A percentile compares a stretch with the other conserved stretches of the same genome.
Conservation (phyloP, 108 stramenopile species). For the Aureococcus anophagefferens region DNA sequence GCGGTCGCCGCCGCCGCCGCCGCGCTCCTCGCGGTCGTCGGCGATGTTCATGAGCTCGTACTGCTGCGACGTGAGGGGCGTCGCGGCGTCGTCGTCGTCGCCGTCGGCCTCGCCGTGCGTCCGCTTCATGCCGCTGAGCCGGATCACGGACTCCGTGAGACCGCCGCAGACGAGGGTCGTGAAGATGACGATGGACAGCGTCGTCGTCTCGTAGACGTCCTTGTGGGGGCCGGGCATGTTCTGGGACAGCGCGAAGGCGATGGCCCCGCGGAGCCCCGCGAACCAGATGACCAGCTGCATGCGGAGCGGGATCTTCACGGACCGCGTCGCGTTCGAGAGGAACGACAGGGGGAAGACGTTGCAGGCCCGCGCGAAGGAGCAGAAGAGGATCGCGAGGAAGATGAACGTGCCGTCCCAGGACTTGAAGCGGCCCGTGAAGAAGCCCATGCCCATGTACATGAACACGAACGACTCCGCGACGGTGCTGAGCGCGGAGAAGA, state of each 20-base stretch:
- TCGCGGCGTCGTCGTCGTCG: background rate
- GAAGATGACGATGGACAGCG: slow-evolving; percentile 83
- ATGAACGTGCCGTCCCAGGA: slow-evolving; percentile 61
- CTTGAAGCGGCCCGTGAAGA: slow-evolving; percentile 74
- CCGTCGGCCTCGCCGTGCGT: background rate
- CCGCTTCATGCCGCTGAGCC: slow-evolving; percentile 70
- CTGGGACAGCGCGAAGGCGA: slow-evolving; percentile 81
- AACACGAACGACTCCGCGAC: slow-evolving; percentile 87
- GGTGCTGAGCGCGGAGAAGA: slow-evolving; percentile 79
- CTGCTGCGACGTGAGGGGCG: background rate
- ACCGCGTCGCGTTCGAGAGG: slow-evolving; percentile 70
- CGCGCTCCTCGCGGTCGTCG: slow-evolving; percentile 9
- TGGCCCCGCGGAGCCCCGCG: slow-evolving; percentile 78
- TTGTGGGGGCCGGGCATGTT: slow-evolving; percentile 81
- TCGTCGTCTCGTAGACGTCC: slow-evolving; percentile 75
- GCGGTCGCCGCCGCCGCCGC: slow-evolving; percentile 3
- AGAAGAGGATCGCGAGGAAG: slow-evolving; percentile 64
- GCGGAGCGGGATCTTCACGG: slow-evolving; percentile 47
- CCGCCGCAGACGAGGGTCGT: slow-evolving; percentile 95
- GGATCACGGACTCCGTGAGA: slow-evolving; percentile 72
- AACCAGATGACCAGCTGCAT: slow-evolving; percentile 94
- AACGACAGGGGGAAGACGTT: slow-evolving; percentile 83
- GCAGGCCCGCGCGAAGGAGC: slow-evolving; percentile 63
- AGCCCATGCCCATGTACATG: slow-evolving; percentile 91
- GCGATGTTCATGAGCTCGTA: background rate